Conservation (phyloP, 257 asterid genomes). For the Penstemon barbatus region DNA sequence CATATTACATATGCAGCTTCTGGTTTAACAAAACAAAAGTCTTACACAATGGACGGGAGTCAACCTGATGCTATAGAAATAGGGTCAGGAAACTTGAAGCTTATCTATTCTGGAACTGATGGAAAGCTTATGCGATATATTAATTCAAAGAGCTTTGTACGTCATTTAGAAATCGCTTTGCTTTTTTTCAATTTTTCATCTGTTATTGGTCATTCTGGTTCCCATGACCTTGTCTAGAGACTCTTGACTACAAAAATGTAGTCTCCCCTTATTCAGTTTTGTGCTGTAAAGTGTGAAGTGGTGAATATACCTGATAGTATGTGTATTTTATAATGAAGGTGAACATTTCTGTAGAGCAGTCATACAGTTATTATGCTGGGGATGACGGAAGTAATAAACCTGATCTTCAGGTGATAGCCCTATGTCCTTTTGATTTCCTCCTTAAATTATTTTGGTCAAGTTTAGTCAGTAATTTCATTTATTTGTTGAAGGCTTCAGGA, state of each 20-base stretch:
- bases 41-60: constrained; percentile 39
- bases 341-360: constrained; percentile 69
- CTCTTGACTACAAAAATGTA: neutral
- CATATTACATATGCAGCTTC: constrained; percentile 45
- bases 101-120: constrained; percentile 60
- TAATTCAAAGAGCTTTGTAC: constrained; percentile 66
- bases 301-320: constrained; percentile 1
- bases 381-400: constrained; percentile 49
- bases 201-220: neutral
- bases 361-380: constrained; percentile 79
- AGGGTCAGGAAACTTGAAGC: constrained; percentile 84
- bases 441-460: constrained; percentile 7
- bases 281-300: constrained; percentile 16
- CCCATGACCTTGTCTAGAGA: neutral
- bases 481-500: constrained; percentile 73
- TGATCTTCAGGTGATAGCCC: constrained; percentile 54
- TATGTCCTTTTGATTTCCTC: constrained; percentile 14
- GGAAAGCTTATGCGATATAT: constrained; percentile 65
- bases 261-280: constrained; percentile 14
- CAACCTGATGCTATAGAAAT: constrained; percentile 56
- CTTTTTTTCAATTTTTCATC: constrained; percentile 8
- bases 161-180: constrained; percentile 17
- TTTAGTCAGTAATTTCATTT: constrained; percentile 22
- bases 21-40: constrained; percentile 36
- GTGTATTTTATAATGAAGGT: constrained; percentile 48